A percentile compares a stretch with the other conserved stretches of the same genome.
These are phyloP conservation scores for Sherardia arvensis DNA, from an alignment of 257 asterid species.

Conservation along the genomic window DNA sequence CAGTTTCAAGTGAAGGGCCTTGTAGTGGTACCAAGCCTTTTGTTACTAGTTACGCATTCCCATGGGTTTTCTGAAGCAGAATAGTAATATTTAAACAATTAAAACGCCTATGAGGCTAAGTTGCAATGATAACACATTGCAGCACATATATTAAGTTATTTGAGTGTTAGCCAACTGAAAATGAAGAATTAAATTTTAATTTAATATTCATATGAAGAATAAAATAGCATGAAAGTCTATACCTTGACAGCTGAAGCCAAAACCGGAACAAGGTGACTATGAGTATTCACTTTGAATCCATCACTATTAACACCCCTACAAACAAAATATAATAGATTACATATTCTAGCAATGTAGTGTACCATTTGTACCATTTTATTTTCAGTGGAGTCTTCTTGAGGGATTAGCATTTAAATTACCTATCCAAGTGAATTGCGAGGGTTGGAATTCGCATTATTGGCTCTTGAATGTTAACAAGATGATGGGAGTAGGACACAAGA, in stretches of 20 bases:
- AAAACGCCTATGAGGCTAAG: not conserved
- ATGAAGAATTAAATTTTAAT: too few species aligned
- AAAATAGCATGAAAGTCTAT: conserved; percentile 6
- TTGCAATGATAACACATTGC: not conserved
- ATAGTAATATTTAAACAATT: not conserved
- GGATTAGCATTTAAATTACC: conserved; percentile 27
- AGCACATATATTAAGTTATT: too few species aligned
- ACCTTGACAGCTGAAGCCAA: conserved; percentile 94
- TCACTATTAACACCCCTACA: conserved; percentile 65
- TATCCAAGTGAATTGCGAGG: conserved; percentile 90
- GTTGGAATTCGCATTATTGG: conserved; percentile 96
- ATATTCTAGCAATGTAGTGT: not conserved
- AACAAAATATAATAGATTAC: conserved; percentile 6
- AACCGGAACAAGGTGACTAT: conserved; percentile 78
- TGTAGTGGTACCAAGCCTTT: not conserved
- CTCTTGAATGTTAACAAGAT: conserved; percentile 65
- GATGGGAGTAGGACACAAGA: conserved; percentile 48
- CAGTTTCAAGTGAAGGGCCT: not conserved
- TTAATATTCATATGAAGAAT: not conserved
- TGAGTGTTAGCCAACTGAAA: not conserved
- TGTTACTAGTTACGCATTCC: not conserved
- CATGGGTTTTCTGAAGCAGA: not conserved
- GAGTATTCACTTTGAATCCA: conserved; percentile 82
- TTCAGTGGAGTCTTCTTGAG: not conserved
- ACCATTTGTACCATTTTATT: too few species aligned